Percentiles rank a stretch among this genome's conserved stretches.
Conservation (phyloP, 768 basidiomycete genomes). For the Dacryopinax spathularia region DNA sequence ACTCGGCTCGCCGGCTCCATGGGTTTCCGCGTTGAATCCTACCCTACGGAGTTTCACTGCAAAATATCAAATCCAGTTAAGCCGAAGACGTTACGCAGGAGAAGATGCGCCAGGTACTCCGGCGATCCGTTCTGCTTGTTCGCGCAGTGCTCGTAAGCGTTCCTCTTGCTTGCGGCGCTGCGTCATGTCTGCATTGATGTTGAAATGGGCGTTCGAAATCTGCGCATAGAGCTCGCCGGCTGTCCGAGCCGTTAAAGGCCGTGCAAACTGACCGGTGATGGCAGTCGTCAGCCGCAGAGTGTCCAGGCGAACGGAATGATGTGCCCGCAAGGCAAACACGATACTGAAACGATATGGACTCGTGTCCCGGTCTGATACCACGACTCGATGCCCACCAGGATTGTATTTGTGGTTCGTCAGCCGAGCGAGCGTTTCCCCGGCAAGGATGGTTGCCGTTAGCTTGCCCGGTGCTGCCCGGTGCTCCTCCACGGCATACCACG, state of each 20-base stretch:
- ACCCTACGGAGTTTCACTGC: too few relatives aligned
- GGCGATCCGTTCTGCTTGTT: background rate
- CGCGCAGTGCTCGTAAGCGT: background rate
- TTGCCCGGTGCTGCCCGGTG: slow-evolving; percentile 5
- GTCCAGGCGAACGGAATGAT: slow-evolving; percentile 9
- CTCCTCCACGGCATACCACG: slow-evolving; percentile 13
- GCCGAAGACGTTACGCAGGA: too few relatives aligned
- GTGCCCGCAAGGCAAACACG: slow-evolving; percentile 12
- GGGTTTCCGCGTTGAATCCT: too few relatives aligned
- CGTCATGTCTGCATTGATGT: slow-evolving; percentile 10
- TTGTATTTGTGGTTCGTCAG: slow-evolving; percentile 12
- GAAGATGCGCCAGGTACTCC: background rate
- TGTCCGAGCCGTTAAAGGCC: slow-evolving; percentile 4
- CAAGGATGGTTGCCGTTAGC: slow-evolving; percentile 13
- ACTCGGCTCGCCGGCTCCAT: too few relatives aligned
- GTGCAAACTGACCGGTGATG: slow-evolving; percentile 9
- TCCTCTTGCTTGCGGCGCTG: slow-evolving; percentile 9
- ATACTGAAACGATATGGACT: slow-evolving; percentile 12
- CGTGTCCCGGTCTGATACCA: slow-evolving; percentile 1
- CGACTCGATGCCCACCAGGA: slow-evolving; percentile 13
- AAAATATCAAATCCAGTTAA: too few relatives aligned
- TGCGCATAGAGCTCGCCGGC: slow-evolving; percentile 10
- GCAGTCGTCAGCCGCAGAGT: slow-evolving; percentile 9
- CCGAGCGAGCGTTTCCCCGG: slow-evolving; percentile 12
- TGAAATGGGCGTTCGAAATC: slow-evolving; percentile 13